These are phyloP conservation scores for Panicum hallii DNA, from an alignment of 202 grass and related monocot genomes.

Conservation along the genomic window DNA sequence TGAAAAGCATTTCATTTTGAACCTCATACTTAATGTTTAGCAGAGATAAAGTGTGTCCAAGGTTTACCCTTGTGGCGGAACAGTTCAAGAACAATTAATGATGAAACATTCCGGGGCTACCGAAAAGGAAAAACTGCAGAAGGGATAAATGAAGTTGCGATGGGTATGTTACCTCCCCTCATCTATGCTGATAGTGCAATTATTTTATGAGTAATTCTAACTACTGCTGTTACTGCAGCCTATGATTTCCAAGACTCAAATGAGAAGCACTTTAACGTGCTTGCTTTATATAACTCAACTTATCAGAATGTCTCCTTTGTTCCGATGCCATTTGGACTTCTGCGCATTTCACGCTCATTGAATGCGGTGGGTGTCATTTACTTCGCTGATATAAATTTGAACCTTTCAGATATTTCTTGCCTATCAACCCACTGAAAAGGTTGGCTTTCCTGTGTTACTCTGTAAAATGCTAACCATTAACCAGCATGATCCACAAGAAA, in stretches of 20 bases:
- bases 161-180: slow-evolving; percentile 49
- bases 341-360: slow-evolving; percentile 61
- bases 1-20: slow-evolving; percentile 36
- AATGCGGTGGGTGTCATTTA: slow-evolving; percentile 55
- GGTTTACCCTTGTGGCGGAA: slow-evolving; percentile 66
- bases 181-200: not conserved
- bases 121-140: slow-evolving; percentile 48
- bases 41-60: slow-evolving; percentile 67
- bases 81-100: slow-evolving; percentile 62
- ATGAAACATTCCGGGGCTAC: slow-evolving; percentile 61
- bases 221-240: slow-evolving; percentile 45
- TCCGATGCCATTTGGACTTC: slow-evolving; percentile 50
- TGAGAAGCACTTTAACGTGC: slow-evolving; percentile 51
- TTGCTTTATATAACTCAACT: slow-evolving; percentile 55
- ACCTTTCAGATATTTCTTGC: slow-evolving; percentile 3
- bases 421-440: slow-evolving; percentile 9
- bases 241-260: slow-evolving; percentile 73
- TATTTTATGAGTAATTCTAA: slow-evolving; percentile 38
- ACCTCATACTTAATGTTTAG: slow-evolving; percentile 28
- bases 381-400: slow-evolving; percentile 6
- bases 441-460: slow-evolving; percentile 26
- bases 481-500: slow-evolving; percentile 3
- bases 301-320: slow-evolving; percentile 57
- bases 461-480: not conserved
- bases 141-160: slow-evolving; percentile 66